Conservation (phyloP, 805 yeast species). For the Candida caryicola region DNA sequence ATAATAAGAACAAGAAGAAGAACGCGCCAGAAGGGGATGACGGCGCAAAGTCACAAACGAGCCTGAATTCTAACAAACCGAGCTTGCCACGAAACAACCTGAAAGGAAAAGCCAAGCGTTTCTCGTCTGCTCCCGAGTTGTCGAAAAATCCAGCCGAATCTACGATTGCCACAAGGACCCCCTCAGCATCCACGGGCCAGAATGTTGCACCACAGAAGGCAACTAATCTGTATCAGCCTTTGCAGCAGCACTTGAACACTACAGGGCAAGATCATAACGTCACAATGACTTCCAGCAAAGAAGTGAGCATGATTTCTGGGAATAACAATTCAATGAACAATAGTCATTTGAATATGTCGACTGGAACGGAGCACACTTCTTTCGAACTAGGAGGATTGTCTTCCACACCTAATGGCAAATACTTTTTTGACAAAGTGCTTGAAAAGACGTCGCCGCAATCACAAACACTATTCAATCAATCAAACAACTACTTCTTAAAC, state of each 20-base stretch:
- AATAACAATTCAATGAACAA: constrained; percentile 28
- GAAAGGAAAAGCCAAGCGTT: neutral
- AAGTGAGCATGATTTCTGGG: constrained; percentile 28
- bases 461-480: constrained; percentile 15
- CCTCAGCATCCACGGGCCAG: neutral
- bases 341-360: constrained; percentile 32
- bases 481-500: constrained; percentile 11
- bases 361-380: constrained; percentile 37
- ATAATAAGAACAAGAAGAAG: constrained; percentile 11
- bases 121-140: neutral
- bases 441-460: constrained; percentile 39
- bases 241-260: neutral
- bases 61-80: neutral
- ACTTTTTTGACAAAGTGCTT: constrained; percentile 36
- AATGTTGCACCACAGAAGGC: neutral
- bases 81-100: neutral
- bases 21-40: neutral
- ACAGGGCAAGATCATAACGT: constrained; percentile 6
- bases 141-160: neutral
- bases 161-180: no score
- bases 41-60: neutral
- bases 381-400: constrained; percentile 38
- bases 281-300: constrained; percentile 21
- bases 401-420: constrained; percentile 42
- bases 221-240: neutral